phyloP scores from a whole-genome alignment of 2,329 filamentous ascomycete species.

The Aspergillus sp. region DNA sequence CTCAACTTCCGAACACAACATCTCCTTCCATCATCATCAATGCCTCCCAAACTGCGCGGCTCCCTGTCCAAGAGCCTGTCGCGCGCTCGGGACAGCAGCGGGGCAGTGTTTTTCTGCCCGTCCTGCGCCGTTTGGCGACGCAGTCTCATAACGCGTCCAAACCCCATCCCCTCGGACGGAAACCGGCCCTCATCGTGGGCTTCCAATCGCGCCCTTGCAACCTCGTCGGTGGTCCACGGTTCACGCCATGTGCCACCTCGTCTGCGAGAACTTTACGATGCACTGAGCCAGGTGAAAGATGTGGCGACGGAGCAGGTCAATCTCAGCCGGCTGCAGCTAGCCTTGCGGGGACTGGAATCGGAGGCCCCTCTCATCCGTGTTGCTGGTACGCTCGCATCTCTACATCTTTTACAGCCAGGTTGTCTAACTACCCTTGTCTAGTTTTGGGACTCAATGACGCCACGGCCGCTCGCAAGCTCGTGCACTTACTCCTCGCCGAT shows the following conservation, averaged over 20 bases:
- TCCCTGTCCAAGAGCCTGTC: conserved; percentile 35
- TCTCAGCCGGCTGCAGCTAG: conserved; percentile 59
- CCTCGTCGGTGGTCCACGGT: conserved; percentile 54
- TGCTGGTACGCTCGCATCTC: conserved; percentile 44
- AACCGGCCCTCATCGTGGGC: conserved; percentile 10
- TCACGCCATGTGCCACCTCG: conserved; percentile 52
- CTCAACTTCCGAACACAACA: conserved; percentile 12
- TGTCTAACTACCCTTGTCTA: conserved; percentile 14
- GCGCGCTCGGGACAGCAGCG: conserved; percentile 22
- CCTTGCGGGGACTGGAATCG: conserved; percentile 56
- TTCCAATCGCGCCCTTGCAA: conserved; percentile 42
- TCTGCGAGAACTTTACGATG: conserved; percentile 54
- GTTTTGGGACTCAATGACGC: conserved; percentile 53
- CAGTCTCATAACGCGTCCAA: conserved; percentile 28
- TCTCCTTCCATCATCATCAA: conserved; percentile 21
- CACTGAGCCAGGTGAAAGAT: conserved; percentile 52
- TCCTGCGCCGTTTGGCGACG: conserved; percentile 41
- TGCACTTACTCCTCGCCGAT: conserved; percentile 69
- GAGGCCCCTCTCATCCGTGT: conserved; percentile 55
- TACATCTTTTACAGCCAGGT: background rate
- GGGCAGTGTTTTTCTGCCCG: conserved; percentile 37
- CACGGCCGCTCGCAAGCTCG: conserved; percentile 56
- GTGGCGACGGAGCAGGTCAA: conserved; percentile 57
- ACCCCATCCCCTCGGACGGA: conserved; percentile 11
- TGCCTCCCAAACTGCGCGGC: conserved; percentile 40